phyloP scores from a whole-genome alignment of 768 basidiomycete genomes.

The Gloeostereum incarnatum region DNA sequence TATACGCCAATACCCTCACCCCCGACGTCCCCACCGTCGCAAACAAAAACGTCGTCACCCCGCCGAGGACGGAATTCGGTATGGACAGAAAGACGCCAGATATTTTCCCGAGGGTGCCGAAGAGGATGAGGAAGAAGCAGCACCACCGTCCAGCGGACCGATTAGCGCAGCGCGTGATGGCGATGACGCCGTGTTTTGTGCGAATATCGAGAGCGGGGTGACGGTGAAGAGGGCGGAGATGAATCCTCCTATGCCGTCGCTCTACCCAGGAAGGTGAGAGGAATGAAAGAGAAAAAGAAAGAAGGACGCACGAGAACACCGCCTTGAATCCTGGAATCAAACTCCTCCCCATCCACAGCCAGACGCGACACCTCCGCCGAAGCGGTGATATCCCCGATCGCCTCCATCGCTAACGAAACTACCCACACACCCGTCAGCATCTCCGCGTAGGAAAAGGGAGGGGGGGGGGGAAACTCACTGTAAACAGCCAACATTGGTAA shows the following conservation, averaged over 20 bases:
- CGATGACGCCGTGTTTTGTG: slow-evolving; percentile 77
- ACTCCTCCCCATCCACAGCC: slow-evolving; percentile 63
- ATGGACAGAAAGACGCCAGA: slow-evolving; percentile 81
- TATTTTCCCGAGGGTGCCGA: slow-evolving; percentile 73
- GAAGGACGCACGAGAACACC: slow-evolving; percentile 50
- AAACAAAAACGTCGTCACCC: slow-evolving; percentile 83
- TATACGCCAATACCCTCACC: slow-evolving; percentile 55
- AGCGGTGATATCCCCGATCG: slow-evolving; percentile 79
- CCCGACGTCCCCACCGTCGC: slow-evolving; percentile 67
- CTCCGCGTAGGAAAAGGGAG: background rate
- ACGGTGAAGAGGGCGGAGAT: slow-evolving; percentile 76
- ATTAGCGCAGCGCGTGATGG: slow-evolving; percentile 79
- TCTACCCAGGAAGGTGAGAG: slow-evolving; percentile 34
- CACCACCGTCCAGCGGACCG: slow-evolving; percentile 76
- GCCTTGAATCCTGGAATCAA: slow-evolving; percentile 78
- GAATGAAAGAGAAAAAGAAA: slow-evolving; percentile 29
- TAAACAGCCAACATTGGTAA: slow-evolving; percentile 34
- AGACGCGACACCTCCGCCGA: slow-evolving; percentile 75
- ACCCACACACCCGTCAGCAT: background rate
- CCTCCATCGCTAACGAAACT: slow-evolving; percentile 76
- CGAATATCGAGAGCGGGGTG: slow-evolving; percentile 72
- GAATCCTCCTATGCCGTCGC: slow-evolving; percentile 77
- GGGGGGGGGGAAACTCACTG: slow-evolving; percentile 9
- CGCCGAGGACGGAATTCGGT: slow-evolving; percentile 74
- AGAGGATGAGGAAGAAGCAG: slow-evolving; percentile 69